Base-by-base conservation (phyloP, 352 stramenopile genomes). In the Phytophthora syringae region DNA sequence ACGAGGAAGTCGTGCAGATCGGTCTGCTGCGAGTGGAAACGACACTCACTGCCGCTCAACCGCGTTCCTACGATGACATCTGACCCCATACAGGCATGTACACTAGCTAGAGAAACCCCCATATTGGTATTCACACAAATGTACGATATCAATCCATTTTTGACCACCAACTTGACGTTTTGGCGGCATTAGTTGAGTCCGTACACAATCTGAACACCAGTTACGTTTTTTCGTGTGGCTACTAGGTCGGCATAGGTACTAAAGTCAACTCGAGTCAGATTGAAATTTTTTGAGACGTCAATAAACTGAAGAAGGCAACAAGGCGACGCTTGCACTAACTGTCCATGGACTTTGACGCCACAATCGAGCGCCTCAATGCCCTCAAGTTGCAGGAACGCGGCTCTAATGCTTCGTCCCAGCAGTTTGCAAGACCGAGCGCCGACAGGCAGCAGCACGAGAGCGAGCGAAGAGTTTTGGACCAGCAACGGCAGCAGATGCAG, bases 291-390 rank as follows among this genome's bases (percentile, higher is more conserved):
- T 13, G 39, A 56, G n/a, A n/a, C n/a, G n/a, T n/a, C n/a, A 27
- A 62, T 24, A 45, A 56, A 56, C 7, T 39, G 9, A 52, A 63
- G 52, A 72, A 64, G 62, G 60, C 39, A 55, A 60, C 49, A 22
- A 47, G 27, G 40, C 49, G 59, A 67, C 48, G 49, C 20, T 52
- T 53, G 22, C 37, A 22, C 10, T 18, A n/a, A 20, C 43, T 65
- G 52, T 51, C 51, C 28, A 77, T 88, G 70, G 78, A 84, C 59
- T 74, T 92, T 27, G 82, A 91, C 72, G 77, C 76, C 20, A 80
- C 83, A 18, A 91, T 93, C 68, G 80, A 90, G 79, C 80, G 82
- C 18, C 69, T 93, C 7, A 84, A 88, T 66, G 79, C 82, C 52
- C 78, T 93, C 24, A 89, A 89, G 67, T 70, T 93, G 43, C 81